phyloP scores from a whole-genome alignment of 345 rosid species.

The Anastatica hierochuntica region DNA sequence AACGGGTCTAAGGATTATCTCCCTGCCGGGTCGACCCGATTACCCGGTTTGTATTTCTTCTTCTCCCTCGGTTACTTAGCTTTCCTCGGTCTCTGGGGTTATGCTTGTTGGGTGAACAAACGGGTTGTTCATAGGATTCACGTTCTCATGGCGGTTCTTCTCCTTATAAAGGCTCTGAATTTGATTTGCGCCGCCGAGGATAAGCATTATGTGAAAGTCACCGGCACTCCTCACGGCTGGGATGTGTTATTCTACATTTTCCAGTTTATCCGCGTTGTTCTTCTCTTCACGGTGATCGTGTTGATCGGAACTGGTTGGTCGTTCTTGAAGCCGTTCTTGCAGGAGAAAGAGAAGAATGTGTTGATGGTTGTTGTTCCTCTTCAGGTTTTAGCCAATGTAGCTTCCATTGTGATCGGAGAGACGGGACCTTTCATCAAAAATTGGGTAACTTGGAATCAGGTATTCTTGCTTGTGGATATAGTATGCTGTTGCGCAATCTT shows the following conservation, averaged over 20 bases:
- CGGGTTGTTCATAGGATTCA: conserved; percentile 76
- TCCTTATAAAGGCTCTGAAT: conserved; percentile 77
- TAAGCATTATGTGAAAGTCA: conserved; percentile 68
- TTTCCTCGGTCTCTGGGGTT: conserved; percentile 59
- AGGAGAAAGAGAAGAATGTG: conserved; percentile 95
- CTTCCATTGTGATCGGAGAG: conserved; percentile 80
- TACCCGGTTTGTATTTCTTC: conserved; percentile 53
- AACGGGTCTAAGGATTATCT: conserved; percentile 56
- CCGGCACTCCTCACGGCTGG: conserved; percentile 97
- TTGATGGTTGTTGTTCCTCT: conserved; percentile 93
- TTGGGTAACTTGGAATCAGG: conserved; percentile 91
- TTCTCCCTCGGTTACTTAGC: conserved; percentile 47
- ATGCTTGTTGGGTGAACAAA: conserved; percentile 35
- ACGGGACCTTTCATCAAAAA: conserved; percentile 85
- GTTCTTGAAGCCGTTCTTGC: conserved; percentile 83
- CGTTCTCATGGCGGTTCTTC: conserved; percentile 58
- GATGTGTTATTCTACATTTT: conserved; percentile 81
- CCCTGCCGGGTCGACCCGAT: conserved; percentile 69
- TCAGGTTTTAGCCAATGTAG: conserved; percentile 84
- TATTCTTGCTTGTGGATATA: conserved; percentile 79
- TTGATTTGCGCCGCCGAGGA: conserved; percentile 84
- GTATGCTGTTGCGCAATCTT: conserved; percentile 86
- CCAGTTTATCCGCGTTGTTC: conserved; percentile 76
- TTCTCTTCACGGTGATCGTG: conserved; percentile 86
- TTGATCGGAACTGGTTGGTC: conserved; percentile 98